Evolutionary conservation across 208 protist species (phyloP).

Genomic region (Leishmania turanica): DNA sequence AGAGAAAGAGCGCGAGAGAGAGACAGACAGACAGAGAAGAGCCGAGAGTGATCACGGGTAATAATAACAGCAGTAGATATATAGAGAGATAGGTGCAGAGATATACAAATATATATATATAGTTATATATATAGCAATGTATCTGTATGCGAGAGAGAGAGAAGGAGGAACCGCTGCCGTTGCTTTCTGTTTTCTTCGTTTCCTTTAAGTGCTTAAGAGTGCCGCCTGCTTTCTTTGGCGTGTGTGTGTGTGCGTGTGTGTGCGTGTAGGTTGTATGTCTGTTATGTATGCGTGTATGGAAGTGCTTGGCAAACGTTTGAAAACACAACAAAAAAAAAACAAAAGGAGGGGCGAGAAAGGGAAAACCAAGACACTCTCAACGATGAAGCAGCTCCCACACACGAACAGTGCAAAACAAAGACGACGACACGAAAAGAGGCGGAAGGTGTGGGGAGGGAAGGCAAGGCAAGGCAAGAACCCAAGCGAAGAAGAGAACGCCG

Average conservation of each 20-base stretch:
- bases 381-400: neutral
- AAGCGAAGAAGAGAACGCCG: neutral
- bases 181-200: neutral
- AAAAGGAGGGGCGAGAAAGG: no score
- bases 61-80: neutral
- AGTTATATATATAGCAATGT: neutral
- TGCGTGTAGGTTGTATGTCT: neutral
- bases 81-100: neutral
- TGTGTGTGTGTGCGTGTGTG: neutral
- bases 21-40: neutral
- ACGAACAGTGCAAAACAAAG: neutral
- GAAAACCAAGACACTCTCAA: no score
- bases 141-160: neutral
- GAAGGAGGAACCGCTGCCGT: neutral
- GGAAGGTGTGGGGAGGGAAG: neutral
- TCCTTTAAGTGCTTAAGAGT: neutral
- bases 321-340: no score
- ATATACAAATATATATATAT: neutral
- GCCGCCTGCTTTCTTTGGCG: neutral
- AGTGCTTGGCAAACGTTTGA: neutral
- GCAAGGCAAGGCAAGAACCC: neutral
- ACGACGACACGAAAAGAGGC: neutral
- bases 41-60: neutral
- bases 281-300: neutral
- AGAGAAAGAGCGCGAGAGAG: neutral